Conservation (phyloP, 441 rosid species). For the Arabidopsis lyrata region DNA sequence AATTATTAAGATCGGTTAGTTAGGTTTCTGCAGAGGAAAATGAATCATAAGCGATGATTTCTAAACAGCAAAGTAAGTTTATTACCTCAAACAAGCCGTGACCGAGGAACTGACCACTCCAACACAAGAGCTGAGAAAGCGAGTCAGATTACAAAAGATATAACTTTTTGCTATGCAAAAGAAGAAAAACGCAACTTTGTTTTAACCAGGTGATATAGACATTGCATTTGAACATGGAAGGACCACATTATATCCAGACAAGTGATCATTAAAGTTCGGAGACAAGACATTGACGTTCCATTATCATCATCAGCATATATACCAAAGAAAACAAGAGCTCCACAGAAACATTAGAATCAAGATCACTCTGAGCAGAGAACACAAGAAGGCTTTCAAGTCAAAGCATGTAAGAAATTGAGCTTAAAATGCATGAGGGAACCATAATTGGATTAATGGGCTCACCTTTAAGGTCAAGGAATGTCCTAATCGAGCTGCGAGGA, state of each 20-base stretch:
- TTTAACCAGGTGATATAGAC: conserved; percentile 12
- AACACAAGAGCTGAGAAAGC: conserved; percentile 60
- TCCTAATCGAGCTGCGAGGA: conserved; percentile 58
- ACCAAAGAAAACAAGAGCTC: conserved; percentile 12
- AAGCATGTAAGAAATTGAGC: neutral
- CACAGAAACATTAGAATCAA: neutral
- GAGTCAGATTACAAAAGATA: neutral
- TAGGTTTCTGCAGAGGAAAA: neutral
- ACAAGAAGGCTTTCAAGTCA: neutral
- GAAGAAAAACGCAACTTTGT: neutral
- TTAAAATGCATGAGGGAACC: too few relatives aligned
- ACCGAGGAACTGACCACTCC: conserved; percentile 76
- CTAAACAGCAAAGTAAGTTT: conserved; percentile 1
- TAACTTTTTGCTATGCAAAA: neutral
- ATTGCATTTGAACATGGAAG: neutral
- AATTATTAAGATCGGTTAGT: neutral
- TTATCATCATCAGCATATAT: neutral
- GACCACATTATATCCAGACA: neutral
- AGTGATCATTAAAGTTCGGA: neutral
- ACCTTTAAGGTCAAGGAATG: conserved; percentile 81
- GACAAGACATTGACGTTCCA: neutral
- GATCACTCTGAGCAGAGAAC: neutral
- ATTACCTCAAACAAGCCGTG: conserved; percentile 87
- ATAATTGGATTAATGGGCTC: neutral
- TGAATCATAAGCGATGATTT: neutral